Base-by-base conservation (phyloP, 2,329 filamentous ascomycete genomes). In the Verticillium zaregamsianum region DNA sequence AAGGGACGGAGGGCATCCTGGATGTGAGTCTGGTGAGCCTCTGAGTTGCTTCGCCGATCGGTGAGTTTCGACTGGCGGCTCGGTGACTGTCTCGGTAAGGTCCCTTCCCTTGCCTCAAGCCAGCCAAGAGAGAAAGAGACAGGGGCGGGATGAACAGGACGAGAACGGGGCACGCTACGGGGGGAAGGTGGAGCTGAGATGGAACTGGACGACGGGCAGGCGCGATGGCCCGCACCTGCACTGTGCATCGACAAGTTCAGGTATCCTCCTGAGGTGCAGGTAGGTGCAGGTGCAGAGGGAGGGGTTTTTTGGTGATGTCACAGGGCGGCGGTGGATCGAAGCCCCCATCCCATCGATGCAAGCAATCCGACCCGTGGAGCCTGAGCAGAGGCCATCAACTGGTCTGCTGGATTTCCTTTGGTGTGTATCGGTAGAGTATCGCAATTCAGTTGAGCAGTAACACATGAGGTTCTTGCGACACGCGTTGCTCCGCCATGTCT, bases 21-120 rank as follows among this genome's bases (percentile, higher is more conserved):
- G 73, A 84, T 66, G 83, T 86, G 56, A 84, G 80, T 64, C 66
- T 86, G 64, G 79, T 87, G 20, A 75, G 70, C 64, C 65, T 84
- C 33, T 82, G 63, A 68, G 45, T 7, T 35, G 33, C 33, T 7
- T 28, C 28, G 28, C 28, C 33, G 14, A 11, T 35, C 33, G 33
- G 33, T 14, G 33, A 35, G 33, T 3, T 14, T 9, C 9, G 3
- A 14, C 33, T 11, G 33, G 9, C 3, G 33, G 33, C 33, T 35
- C 33, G 33, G 33, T 35, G 33, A 35, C 33, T 9, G 9, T 9
- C 14, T 35, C 8, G 14, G 9, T 35, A 35, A 14, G 28, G 28
- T 28, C 28, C 28, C 28, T 28, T 28, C 28, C 28, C 28, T 28
- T 28, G 28, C 28, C 28, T 28, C 28, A 28, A 28, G 28, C 28